A percentile compares a stretch with the other conserved stretches of the same genome.
These are phyloP conservation scores for Paragyromitra xinjiangensis DNA, from an alignment of 495 filamentous ascomycete genomes.

Conservation along the genomic window DNA sequence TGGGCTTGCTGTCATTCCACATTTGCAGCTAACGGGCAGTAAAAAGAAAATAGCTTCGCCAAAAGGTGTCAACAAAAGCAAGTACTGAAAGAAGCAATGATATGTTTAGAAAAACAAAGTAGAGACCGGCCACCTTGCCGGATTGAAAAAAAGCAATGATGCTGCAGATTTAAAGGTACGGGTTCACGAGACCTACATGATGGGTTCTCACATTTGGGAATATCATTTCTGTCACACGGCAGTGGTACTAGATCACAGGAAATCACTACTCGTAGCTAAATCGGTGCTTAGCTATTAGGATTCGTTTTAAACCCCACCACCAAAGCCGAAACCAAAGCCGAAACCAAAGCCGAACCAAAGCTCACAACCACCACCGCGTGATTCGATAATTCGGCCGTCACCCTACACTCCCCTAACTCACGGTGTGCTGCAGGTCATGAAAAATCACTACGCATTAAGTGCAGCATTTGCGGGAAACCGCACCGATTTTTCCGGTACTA, in stretches of 20 bases:
- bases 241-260: background rate
- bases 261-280: background rate
- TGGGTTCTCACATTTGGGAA: no score
- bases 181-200: background rate
- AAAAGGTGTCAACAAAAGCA: background rate
- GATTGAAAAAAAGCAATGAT: background rate
- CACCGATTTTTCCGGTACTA: slow-evolving; percentile 16
- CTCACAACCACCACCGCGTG: no score
- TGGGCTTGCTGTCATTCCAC: background rate
- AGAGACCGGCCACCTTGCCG: background rate
- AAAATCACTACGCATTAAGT: slow-evolving; percentile 5
- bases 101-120: background rate
- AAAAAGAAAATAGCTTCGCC: background rate
- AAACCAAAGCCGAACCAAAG: background rate
- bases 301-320: background rate
- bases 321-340: background rate
- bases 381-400: no score
- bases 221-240: background rate
- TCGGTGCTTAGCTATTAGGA: background rate
- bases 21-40: background rate
- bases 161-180: background rate
- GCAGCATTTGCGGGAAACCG: background rate
- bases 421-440: slow-evolving; percentile 15
- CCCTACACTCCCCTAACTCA: background rate
- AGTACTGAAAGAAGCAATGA: background rate